phyloP scores from a whole-genome alignment of 805 yeast genomes.

The Schizosaccharomyces octosporus region DNA sequence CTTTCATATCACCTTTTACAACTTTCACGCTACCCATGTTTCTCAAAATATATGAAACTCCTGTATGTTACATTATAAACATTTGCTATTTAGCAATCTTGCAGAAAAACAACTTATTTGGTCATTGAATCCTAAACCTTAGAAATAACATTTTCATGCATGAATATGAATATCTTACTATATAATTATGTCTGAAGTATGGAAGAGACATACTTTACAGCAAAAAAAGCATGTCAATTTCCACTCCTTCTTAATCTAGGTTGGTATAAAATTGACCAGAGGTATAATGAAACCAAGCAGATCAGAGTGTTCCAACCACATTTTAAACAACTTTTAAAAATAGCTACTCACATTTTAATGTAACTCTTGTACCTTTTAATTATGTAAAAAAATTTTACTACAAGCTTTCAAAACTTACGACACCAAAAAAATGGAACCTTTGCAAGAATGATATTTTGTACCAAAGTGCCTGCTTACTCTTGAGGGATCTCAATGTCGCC shows the following conservation, averaged over 20 bases:
- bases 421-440: background rate
- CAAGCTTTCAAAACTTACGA: background rate
- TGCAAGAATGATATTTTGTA: background rate
- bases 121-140: too few relatives aligned
- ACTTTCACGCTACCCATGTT: too few relatives aligned
- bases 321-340: too few relatives aligned
- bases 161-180: too few relatives aligned
- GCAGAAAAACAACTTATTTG: too few relatives aligned
- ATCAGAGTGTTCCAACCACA: background rate
- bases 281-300: background rate
- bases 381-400: background rate
- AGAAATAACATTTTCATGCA: too few relatives aligned
- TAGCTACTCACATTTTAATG: too few relatives aligned
- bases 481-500: conserved; percentile 63
- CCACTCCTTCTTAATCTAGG: background rate
- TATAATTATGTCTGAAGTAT: background rate
- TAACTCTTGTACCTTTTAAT: too few relatives aligned
- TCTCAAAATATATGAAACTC: too few relatives aligned
- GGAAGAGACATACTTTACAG: background rate
- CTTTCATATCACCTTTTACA: too few relatives aligned
- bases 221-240: background rate
- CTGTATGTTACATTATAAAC: too few relatives aligned
- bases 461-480: background rate
- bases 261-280: background rate
- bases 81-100: too few relatives aligned